These are phyloP conservation scores for Myriosclerotinia duriaeana DNA, from an alignment of 2,329 filamentous ascomycete genomes.

Conservation along the genomic window DNA sequence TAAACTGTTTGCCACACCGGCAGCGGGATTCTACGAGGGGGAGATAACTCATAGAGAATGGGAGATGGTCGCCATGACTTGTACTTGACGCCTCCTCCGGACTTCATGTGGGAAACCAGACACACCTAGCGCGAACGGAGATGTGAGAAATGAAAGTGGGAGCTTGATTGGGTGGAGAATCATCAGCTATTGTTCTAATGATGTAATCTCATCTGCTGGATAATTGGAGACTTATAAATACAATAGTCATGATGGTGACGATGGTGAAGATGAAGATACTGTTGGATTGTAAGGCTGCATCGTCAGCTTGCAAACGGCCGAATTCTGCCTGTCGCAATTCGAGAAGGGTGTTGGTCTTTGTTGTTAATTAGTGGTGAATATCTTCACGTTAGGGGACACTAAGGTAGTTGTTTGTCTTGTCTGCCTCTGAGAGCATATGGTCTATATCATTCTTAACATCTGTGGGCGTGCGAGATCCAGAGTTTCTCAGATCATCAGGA, in stretches of 20 bases:
- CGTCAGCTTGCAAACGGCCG: constrained; percentile 35
- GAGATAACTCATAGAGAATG: background rate
- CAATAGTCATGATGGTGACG: constrained; percentile 35
- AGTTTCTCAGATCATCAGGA: constrained; percentile 28
- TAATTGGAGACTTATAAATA: constrained; percentile 29
- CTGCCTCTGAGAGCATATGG: constrained; percentile 30
- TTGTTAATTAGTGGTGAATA: constrained; percentile 46
- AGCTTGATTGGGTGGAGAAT: background rate
- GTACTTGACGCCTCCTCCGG: background rate
- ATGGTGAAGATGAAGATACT: constrained; percentile 41
- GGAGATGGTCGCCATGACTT: background rate
- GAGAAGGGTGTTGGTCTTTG: constrained; percentile 63
- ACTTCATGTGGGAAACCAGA: background rate
- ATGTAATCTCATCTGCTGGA: too few species aligned
- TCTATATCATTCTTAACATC: constrained; percentile 34
- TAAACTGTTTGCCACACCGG: background rate
- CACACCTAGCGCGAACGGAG: background rate
- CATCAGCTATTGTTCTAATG: background rate
- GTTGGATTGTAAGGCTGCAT: constrained; percentile 36
- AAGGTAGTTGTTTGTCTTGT: constrained; percentile 33
- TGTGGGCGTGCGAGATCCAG: constrained; percentile 30
- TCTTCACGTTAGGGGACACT: constrained; percentile 70
- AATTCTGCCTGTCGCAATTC: constrained; percentile 38
- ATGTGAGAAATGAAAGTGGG: constrained; percentile 2
- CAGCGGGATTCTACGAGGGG: background rate